Evolutionary conservation across 352 stramenopile genomes (phyloP).

Genomic region (Globisporangium echinulatum): DNA sequence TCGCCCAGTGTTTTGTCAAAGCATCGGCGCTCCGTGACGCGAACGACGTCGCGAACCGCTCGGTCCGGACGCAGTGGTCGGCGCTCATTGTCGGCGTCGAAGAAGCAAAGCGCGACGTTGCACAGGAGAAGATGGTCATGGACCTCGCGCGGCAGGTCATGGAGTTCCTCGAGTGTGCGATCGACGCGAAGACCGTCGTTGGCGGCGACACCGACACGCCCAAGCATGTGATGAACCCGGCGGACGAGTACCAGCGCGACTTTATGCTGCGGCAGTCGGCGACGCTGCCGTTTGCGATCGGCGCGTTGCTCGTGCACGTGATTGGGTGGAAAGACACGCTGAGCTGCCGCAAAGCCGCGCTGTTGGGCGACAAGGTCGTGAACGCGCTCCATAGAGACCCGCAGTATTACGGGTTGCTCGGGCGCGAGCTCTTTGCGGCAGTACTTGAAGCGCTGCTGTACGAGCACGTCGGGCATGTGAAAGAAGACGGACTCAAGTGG

Average conservation of each 20-base stretch:
- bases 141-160: constrained; percentile 60
- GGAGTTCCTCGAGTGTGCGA: constrained; percentile 63
- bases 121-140: constrained; percentile 66
- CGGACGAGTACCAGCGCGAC: constrained; percentile 51
- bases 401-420: constrained; percentile 38
- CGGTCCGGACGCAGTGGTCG: constrained; percentile 35
- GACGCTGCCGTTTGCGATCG: constrained; percentile 41
- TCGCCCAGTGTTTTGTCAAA: constrained; percentile 31
- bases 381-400: constrained; percentile 36
- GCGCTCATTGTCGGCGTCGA: constrained; percentile 56
- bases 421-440: constrained; percentile 55
- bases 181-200: constrained; percentile 73
- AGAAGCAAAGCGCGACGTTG: constrained; percentile 60
- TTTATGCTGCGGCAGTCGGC: constrained; percentile 48
- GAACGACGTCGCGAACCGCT: constrained; percentile 8
- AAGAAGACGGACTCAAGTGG: constrained; percentile 79
- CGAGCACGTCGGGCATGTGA: constrained; percentile 56
- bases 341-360: constrained; percentile 52
- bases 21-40: not conserved
- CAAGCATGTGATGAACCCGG: constrained; percentile 63
- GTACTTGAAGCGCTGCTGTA: constrained; percentile 46
- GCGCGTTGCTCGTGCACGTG: constrained; percentile 43
- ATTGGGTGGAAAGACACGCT: constrained; percentile 73
- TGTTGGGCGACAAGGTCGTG: constrained; percentile 61
- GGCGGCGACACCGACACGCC: constrained; percentile 61